phyloP scores from a whole-genome alignment of 768 basidiomycete species.

The Russula sp. region DNA sequence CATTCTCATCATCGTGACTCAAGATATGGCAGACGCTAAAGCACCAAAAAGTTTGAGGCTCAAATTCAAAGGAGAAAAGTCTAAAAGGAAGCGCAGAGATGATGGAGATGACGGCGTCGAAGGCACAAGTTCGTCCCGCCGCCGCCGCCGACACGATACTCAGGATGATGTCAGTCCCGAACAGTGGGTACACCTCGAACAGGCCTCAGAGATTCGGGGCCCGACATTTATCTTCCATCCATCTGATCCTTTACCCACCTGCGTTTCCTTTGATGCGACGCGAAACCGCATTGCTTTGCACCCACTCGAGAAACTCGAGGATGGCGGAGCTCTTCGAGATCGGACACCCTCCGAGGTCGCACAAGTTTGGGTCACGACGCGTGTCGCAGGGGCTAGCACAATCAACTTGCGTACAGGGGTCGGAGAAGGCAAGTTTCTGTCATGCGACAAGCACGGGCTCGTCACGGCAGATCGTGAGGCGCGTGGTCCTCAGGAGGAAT shows the following conservation, averaged over 20 bases:
- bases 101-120: conserved; percentile 41
- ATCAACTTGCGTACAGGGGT: conserved; percentile 82
- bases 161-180: conserved; percentile 63
- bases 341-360: conserved; percentile 73
- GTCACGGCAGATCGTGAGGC: conserved; percentile 83
- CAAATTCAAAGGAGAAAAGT: conserved; percentile 85
- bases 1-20: background rate
- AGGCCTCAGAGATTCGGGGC: conserved; percentile 67
- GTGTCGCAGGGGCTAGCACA: conserved; percentile 74
- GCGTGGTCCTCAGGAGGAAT: conserved; percentile 89
- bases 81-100: conserved; percentile 73
- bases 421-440: conserved; percentile 88
- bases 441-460: conserved; percentile 78
- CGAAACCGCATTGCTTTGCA: conserved; percentile 65
- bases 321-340: conserved; percentile 44
- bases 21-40: conserved; percentile 31
- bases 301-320: conserved; percentile 55
- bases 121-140: conserved; percentile 37
- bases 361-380: conserved; percentile 89
- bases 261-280: conserved; percentile 71
- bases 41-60: conserved; percentile 40
- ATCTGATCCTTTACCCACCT: conserved; percentile 70
- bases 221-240: conserved; percentile 85
- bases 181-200: conserved; percentile 73
- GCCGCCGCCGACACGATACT: conserved; percentile 40